Conservation (phyloP, 345 rosid species). For the Gossypium turneri region DNA sequence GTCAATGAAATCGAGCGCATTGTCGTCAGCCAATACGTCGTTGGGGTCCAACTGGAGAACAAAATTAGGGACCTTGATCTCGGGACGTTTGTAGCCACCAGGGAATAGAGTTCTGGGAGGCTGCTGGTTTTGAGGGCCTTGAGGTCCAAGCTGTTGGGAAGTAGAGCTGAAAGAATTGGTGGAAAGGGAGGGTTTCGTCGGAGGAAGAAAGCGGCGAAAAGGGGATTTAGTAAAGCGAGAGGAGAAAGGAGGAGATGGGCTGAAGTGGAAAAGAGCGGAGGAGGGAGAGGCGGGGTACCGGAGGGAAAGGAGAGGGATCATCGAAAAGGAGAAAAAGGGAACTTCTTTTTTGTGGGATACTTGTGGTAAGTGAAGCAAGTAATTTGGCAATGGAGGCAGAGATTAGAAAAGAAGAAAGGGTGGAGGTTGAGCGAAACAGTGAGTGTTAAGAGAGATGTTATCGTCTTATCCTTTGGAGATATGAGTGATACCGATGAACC, state of each 20-base stretch:
- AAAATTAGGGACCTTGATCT: conserved; percentile 65
- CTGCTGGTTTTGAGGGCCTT: conserved; percentile 19
- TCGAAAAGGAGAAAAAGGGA: conserved; percentile 20
- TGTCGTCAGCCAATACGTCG: conserved; percentile 43
- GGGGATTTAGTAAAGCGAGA: conserved; percentile 25
- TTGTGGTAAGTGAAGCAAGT: background rate
- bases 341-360: background rate
- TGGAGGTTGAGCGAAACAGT: background rate
- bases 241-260: background rate
- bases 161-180: conserved; percentile 22
- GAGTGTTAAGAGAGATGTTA: background rate
- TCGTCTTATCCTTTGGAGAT: conserved; percentile 7
- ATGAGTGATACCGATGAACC: background rate
- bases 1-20: conserved; percentile 55
- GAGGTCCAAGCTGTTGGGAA: conserved; percentile 31
- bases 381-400: background rate
- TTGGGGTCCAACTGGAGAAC: conserved; percentile 62
- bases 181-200: conserved; percentile 31
- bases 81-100: conserved; percentile 91
- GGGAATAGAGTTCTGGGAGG: conserved; percentile 76
- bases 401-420: too few relatives aligned
- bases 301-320: conserved; percentile 38
- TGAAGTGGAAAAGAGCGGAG: conserved; percentile 21
- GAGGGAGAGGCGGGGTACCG: conserved; percentile 5
- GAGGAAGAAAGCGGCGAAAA: conserved; percentile 27